These are phyloP conservation scores for Rossbeevera mucosa DNA, from an alignment of 768 basidiomycete species.

Conservation along the genomic window DNA sequence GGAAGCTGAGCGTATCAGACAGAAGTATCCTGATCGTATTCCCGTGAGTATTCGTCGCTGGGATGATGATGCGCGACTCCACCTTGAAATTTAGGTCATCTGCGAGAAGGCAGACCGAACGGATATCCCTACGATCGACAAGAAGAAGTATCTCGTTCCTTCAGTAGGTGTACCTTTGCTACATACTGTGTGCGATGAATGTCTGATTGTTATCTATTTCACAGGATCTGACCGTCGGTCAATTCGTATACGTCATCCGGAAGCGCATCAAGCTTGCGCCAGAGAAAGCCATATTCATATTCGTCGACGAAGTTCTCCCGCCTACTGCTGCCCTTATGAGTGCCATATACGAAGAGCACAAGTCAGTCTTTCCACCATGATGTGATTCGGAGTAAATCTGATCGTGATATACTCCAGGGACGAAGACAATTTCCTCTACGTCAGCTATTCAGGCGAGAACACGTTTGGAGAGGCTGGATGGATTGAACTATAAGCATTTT, in stretches of 20 bases:
- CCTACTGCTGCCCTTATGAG: slow-evolving; percentile 99
- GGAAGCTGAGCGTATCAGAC: slow-evolving; percentile 95
- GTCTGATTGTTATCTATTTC: slow-evolving; percentile 20
- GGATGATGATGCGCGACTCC: not conserved
- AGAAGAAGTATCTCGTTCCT: slow-evolving; percentile 99
- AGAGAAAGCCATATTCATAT: slow-evolving; percentile 99
- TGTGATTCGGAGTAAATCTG: slow-evolving; percentile 18
- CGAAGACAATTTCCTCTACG: slow-evolving; percentile 98
- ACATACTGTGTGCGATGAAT: slow-evolving; percentile 15
- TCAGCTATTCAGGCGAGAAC: slow-evolving; percentile 98
- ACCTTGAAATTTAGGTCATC: slow-evolving; percentile 66
- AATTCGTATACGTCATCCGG: slow-evolving; percentile 99
- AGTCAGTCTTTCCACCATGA: slow-evolving; percentile 51
- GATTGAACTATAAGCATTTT: slow-evolving; percentile 30
- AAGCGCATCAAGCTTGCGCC: slow-evolving; percentile 99
- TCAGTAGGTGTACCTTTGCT: slow-evolving; percentile 54
- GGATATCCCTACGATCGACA: slow-evolving; percentile 99
- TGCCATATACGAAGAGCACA: slow-evolving; percentile 99
- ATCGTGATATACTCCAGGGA: slow-evolving; percentile 55
- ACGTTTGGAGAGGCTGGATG: slow-evolving; percentile 63
- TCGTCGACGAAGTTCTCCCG: slow-evolving; percentile 97
- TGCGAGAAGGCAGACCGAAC: slow-evolving; percentile 99
- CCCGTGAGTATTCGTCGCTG: slow-evolving; percentile 55
- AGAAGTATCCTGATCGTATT: slow-evolving; percentile 98
- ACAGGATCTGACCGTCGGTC: slow-evolving; percentile 93